Evolutionary conservation across 2,329 filamentous ascomycete species (phyloP).

Genomic region (Coleophoma cylindrospora): DNA sequence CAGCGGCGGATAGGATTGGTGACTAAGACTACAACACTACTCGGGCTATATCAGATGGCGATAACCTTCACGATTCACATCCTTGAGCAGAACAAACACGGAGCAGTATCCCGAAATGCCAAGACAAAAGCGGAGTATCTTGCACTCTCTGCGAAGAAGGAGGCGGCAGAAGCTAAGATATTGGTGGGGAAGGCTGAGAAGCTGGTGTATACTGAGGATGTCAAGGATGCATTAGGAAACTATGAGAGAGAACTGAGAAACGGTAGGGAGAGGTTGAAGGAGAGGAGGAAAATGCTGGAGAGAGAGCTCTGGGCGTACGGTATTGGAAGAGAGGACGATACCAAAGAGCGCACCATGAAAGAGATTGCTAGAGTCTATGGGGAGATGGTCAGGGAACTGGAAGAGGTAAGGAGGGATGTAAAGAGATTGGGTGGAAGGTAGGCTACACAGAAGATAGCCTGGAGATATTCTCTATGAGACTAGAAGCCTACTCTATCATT

Average conservation of each 20-base stretch:
- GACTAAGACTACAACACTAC: slow-evolving; percentile 19
- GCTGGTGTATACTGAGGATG: slow-evolving; percentile 22
- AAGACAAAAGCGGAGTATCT: slow-evolving; percentile 15
- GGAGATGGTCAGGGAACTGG: slow-evolving; percentile 21
- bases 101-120: slow-evolving; percentile 17
- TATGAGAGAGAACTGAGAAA: slow-evolving; percentile 21
- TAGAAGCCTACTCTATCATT: too few species aligned
- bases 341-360: slow-evolving; percentile 26
- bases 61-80: slow-evolving; percentile 17
- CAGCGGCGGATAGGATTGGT: slow-evolving; percentile 31
- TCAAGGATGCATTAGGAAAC: slow-evolving; percentile 16
- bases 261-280: slow-evolving; percentile 20
- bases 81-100: slow-evolving; percentile 24
- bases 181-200: slow-evolving; percentile 14
- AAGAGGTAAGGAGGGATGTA: slow-evolving; percentile 25
- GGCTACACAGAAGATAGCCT: too few species aligned
- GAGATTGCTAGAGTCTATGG: slow-evolving; percentile 26
- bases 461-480: too few species aligned
- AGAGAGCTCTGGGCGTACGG: slow-evolving; percentile 25
- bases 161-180: slow-evolving; percentile 10
- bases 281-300: slow-evolving; percentile 18
- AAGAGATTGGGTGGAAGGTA: slow-evolving; percentile 18
- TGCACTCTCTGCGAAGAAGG: slow-evolving; percentile 9
- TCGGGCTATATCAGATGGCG: slow-evolving; percentile 18
- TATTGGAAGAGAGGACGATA: slow-evolving; percentile 18